These are phyloP conservation scores for Allium sativum DNA, from an alignment of 106 monocot genomes.

Conservation along the genomic window DNA sequence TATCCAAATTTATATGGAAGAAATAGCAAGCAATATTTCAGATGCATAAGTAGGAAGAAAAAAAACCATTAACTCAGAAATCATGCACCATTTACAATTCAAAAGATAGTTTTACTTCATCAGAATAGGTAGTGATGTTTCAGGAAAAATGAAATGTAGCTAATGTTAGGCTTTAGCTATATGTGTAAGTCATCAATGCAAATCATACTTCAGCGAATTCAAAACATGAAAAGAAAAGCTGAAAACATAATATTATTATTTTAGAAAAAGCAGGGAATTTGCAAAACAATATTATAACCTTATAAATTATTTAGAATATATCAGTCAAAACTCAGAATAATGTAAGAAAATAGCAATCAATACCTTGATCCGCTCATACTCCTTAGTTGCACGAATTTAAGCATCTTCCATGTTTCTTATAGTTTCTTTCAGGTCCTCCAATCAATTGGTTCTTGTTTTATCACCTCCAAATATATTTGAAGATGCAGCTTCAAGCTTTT, in stretches of 20 bases:
- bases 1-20: too few species aligned
- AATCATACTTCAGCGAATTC: too few species aligned
- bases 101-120: neutral
- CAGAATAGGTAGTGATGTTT: neutral
- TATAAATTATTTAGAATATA: neutral
- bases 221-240: too few species aligned
- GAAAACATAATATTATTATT: too few species aligned
- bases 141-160: neutral
- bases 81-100: neutral
- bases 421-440: slow-evolving; percentile 70
- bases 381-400: slow-evolving; percentile 55
- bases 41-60: too few species aligned
- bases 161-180: neutral
- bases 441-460: slow-evolving; percentile 42
- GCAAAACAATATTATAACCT: neutral
- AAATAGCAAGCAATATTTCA: too few species aligned
- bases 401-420: slow-evolving; percentile 75
- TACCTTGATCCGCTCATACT: slow-evolving; percentile 94
- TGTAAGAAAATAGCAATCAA: neutral
- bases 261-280: too few species aligned
- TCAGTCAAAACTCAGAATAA: neutral
- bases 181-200: too few species aligned
- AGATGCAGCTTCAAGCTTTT: slow-evolving; percentile 70
- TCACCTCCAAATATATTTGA: slow-evolving; percentile 63
- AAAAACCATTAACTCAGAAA: too few species aligned